Conservation (phyloP, 768 basidiomycete genomes). For the Filobasidium wieringae region DNA sequence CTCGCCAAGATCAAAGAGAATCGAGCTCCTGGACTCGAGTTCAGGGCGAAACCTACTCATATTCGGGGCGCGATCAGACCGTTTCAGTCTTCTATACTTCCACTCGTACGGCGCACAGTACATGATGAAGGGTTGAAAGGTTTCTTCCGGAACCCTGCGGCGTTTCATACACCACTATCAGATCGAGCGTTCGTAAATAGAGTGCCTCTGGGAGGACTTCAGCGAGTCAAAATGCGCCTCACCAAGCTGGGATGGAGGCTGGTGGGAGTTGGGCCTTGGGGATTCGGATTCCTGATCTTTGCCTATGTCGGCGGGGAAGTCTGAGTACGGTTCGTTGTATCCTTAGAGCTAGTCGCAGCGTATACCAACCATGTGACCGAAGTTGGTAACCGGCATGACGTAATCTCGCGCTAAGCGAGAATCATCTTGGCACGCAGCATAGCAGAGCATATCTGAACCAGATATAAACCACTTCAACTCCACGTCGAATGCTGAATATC, state of each 20-base stretch:
- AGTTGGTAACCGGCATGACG: too few species aligned
- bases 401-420: background rate
- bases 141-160: constrained; percentile 23
- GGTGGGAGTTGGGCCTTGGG: constrained; percentile 36
- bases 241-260: constrained; percentile 29
- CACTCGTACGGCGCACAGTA: constrained; percentile 12
- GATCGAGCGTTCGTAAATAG: constrained; percentile 3
- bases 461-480: too few species aligned
- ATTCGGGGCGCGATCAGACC: background rate
- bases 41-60: background rate
- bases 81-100: background rate
- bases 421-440: too few species aligned
- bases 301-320: constrained; percentile 37
- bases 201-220: background rate
- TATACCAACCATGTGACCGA: too few species aligned
- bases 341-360: too few species aligned
- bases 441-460: too few species aligned
- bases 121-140: constrained; percentile 22
- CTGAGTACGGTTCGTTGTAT: too few species aligned
- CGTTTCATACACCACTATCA: constrained; percentile 4
- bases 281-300: constrained; percentile 33
- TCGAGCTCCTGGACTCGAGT: constrained; percentile 6
- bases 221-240: constrained; percentile 6
- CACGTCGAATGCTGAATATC: too few species aligned
- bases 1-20: constrained; percentile 1